These are phyloP conservation scores for Penicillium egyptiacum DNA, from an alignment of 495 filamentous ascomycete species.

Conservation along the genomic window DNA sequence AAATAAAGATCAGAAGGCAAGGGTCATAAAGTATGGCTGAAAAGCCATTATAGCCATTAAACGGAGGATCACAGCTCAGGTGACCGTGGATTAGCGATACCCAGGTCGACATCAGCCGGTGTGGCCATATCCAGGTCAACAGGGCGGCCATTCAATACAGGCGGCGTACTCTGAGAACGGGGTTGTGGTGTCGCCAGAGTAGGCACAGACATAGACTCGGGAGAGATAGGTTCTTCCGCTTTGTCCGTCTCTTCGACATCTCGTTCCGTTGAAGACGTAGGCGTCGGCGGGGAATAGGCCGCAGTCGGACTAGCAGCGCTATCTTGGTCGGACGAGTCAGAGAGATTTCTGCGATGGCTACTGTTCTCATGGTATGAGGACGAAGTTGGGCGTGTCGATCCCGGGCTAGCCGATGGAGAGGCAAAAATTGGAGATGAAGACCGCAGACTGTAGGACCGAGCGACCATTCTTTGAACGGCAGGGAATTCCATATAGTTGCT, in stretches of 20 bases:
- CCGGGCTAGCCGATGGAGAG: slow-evolving; percentile 47
- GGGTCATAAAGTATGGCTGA: neutral
- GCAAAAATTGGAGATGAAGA: slow-evolving; percentile 44
- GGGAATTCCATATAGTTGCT: slow-evolving; percentile 56
- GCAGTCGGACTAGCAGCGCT: slow-evolving; percentile 38
- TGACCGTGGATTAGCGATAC: slow-evolving; percentile 1
- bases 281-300: slow-evolving; percentile 51
- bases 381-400: slow-evolving; percentile 38
- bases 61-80: neutral
- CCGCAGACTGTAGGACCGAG: slow-evolving; percentile 48
- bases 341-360: slow-evolving; percentile 42
- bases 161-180: slow-evolving; percentile 44
- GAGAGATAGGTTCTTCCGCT: slow-evolving; percentile 14
- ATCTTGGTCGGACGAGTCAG: slow-evolving; percentile 41
- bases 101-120: slow-evolving; percentile 1
- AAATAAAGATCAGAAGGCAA: neutral
- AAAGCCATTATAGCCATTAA: neutral
- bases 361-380: slow-evolving; percentile 37
- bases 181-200: slow-evolving; percentile 27
- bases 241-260: slow-evolving; percentile 19
- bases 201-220: slow-evolving; percentile 24
- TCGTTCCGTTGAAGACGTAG: slow-evolving; percentile 35
- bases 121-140: slow-evolving; percentile 10
- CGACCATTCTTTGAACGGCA: slow-evolving; percentile 57
- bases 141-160: slow-evolving; percentile 30